Base-by-base conservation (phyloP, 345 rosid genomes). In the Carallia brachiata region DNA sequence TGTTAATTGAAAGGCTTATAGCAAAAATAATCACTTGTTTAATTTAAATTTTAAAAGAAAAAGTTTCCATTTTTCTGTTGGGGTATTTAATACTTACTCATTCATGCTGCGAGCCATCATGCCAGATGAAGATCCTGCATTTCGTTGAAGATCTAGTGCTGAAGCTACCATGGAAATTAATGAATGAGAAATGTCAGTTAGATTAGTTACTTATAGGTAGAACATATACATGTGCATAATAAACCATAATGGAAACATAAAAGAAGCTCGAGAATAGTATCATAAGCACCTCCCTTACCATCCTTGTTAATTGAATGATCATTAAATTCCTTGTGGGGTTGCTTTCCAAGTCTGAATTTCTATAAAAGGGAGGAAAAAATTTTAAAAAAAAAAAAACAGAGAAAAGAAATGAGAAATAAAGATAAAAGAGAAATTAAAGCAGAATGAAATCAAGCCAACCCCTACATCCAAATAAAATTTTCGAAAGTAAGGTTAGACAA, bases 261-360 rank as follows among this genome's bases (percentile, higher is more conserved):
- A 52, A 67, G 69, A 81, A 80, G 83, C 85, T 82, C 75, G 67
- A 37, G 6, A 19, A 39, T 17, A 39, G 63, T 67, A 82, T 74
- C 68, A 72, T 69, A 79, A 78, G 72, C 73, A 72, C 77, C 73
- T 79, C 75, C 67, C 80, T 80, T 82, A 90, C 97, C 91, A 80
- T 96, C 98, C 86, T 96, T 90, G 62, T 44, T 44, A 44, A 92
- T 79, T 19, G 98, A 82, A 74, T 89, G 99, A 87, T 96, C 99
- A 74, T 84, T 89, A 79, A 92, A 89, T 75, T 96, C 99, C 84
- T 90, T 96, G 85, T 90, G 99, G 53, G 98, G 99, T 74, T 96
- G 99, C 89, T 92, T 96, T 83, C 99, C 99, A 53, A 96, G 97
- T 77, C 99, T 89, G 80, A 96, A 96, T 77, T 92, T 92, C 98